Conservation (phyloP, 2,329 filamentous ascomycete genomes). For the Talaromyces marneffei region DNA sequence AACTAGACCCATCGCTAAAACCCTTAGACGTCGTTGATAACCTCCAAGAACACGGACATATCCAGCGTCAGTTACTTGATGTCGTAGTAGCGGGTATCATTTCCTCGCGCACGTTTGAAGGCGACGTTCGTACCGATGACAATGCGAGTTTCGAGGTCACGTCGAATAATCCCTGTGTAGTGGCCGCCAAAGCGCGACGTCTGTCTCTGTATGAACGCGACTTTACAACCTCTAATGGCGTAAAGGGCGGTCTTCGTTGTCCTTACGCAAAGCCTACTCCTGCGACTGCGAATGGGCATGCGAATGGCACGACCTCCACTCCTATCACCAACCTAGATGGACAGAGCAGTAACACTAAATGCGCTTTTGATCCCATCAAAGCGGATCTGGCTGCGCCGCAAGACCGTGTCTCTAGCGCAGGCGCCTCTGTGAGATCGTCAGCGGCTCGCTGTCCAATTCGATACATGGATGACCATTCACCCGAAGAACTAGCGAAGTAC, state of each 20-base stretch:
- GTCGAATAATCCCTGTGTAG: slow-evolving; percentile 35
- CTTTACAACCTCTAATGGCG: slow-evolving; percentile 74
- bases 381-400: slow-evolving; percentile 31
- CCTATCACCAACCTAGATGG: slow-evolving; percentile 24
- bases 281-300: slow-evolving; percentile 35
- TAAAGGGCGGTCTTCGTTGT: slow-evolving; percentile 71
- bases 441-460: slow-evolving; percentile 80
- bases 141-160: slow-evolving; percentile 25
- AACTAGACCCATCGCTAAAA: slow-evolving; percentile 57
- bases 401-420: slow-evolving; percentile 41
- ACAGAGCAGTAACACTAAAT: slow-evolving; percentile 31
- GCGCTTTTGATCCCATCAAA: slow-evolving; percentile 52
- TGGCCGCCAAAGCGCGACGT: slow-evolving; percentile 49
- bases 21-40: slow-evolving; percentile 54
- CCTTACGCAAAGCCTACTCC: slow-evolving; percentile 61
- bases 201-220: slow-evolving; percentile 74
- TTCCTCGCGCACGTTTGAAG: slow-evolving; percentile 13
- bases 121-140: slow-evolving; percentile 14
- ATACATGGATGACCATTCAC: slow-evolving; percentile 84
- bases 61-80: slow-evolving; percentile 50
- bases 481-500: slow-evolving; percentile 87
- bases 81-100: slow-evolving; percentile 30
- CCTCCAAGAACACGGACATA: slow-evolving; percentile 58
- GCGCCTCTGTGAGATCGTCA: slow-evolving; percentile 38
- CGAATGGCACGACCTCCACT: slow-evolving; percentile 26